These are phyloP conservation scores for Ochetophila trinervis DNA, from an alignment of 306 rosid species.

Conservation along the genomic window DNA sequence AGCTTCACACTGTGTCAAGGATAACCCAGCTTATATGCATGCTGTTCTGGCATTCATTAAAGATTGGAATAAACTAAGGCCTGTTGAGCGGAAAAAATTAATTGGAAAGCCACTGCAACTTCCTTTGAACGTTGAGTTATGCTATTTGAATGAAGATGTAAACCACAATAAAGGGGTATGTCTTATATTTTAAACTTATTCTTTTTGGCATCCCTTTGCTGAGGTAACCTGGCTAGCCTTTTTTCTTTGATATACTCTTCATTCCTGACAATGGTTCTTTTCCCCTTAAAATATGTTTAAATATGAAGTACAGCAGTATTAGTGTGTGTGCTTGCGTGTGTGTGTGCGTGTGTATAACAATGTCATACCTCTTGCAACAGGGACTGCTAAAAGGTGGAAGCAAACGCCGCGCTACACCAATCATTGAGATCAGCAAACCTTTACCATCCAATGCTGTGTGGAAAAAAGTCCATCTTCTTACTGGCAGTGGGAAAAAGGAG, in stretches of 20 bases:
- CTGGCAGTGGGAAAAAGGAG: slow-evolving; percentile 75
- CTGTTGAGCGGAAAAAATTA: slow-evolving; percentile 73
- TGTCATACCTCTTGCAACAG: slow-evolving; percentile 31
- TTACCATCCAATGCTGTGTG: slow-evolving; percentile 81
- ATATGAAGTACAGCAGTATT: slow-evolving; percentile 4
- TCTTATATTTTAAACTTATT: slow-evolving; percentile 21
- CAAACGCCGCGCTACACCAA: slow-evolving; percentile 75
- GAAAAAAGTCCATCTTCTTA: slow-evolving; percentile 59
- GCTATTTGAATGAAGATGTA: slow-evolving; percentile 70
- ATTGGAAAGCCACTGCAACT: slow-evolving; percentile 86
- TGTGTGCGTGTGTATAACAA: neutral
- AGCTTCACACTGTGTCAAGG: slow-evolving; percentile 34
- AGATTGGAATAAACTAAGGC: slow-evolving; percentile 80
- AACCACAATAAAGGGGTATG: slow-evolving; percentile 69
- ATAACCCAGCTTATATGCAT: slow-evolving; percentile 40
- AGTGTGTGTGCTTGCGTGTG: slow-evolving; percentile 1
- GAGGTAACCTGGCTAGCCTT: neutral
- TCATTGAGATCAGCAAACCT: slow-evolving; percentile 67
- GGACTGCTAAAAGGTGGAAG: slow-evolving; percentile 89
- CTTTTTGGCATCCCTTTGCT: slow-evolving; percentile 21
- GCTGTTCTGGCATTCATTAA: slow-evolving; percentile 55
- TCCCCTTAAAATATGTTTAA: slow-evolving; percentile 1
- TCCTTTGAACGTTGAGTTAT: slow-evolving; percentile 73
- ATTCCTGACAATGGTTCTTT: neutral
- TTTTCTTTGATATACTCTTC: neutral